Evolutionary conservation across 1,284 basidiomycete genomes (phyloP).

Genomic region (Porodaedalea pini): DNA sequence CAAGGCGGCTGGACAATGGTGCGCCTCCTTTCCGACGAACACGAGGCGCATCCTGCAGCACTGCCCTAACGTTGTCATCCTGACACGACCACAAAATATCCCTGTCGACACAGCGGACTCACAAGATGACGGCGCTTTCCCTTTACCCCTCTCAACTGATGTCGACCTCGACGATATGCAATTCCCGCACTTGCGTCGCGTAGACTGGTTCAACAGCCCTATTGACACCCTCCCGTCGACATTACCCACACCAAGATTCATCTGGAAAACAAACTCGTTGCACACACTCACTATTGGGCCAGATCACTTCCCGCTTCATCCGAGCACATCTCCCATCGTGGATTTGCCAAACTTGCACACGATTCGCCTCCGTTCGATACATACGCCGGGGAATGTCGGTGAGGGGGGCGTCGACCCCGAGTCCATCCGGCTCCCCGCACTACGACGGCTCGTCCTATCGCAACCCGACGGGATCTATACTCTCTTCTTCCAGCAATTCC

Average conservation of each 20-base stretch:
- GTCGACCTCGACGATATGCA: neutral
- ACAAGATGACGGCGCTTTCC: neutral
- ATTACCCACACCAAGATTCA: neutral
- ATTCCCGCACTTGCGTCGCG: neutral
- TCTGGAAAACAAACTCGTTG: neutral
- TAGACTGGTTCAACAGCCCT: constrained; percentile 5
- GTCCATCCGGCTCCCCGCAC: constrained; percentile 7
- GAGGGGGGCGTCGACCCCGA: neutral
- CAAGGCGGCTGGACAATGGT: neutral
- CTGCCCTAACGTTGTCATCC: constrained; percentile 8
- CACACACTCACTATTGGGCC: constrained; percentile 2
- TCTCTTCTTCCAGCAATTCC: constrained; percentile 8
- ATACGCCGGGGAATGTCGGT: constrained; percentile 2
- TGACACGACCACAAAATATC: constrained; percentile 1
- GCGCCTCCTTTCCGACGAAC: neutral
- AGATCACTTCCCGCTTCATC: constrained; percentile 7
- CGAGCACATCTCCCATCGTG: neutral
- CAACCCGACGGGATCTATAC: constrained; percentile 4
- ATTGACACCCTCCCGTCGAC: neutral
- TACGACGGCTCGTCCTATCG: neutral
- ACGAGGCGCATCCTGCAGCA: constrained; percentile 1
- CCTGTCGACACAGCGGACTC: neutral
- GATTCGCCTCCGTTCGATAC: neutral
- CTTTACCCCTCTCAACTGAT: neutral
- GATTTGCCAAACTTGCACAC: constrained; percentile 7